Evolutionary conservation across 2,329 filamentous ascomycete species (phyloP).

Genomic region (Aspergillus floridensis): DNA sequence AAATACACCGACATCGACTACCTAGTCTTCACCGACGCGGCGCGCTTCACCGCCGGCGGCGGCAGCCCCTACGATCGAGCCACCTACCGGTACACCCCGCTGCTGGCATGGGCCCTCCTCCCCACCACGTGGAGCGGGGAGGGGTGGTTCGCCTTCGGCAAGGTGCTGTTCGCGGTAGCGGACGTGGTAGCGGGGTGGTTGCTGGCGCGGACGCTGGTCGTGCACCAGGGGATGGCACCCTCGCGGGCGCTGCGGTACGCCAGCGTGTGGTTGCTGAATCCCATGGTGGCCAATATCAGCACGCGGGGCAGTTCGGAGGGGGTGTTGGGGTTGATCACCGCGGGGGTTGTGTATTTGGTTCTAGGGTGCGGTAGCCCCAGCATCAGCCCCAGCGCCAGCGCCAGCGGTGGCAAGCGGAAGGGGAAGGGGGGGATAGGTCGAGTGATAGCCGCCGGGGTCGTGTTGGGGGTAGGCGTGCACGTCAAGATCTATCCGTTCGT

Average conservation of each 20-base stretch:
- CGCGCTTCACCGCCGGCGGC: slow-evolving; percentile 68
- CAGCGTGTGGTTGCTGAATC: slow-evolving; percentile 89
- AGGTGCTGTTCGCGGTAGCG: slow-evolving; percentile 77
- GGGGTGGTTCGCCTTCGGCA: slow-evolving; percentile 70
- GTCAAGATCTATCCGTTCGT: slow-evolving; percentile 99
- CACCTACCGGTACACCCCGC: slow-evolving; percentile 94
- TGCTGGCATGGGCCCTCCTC: slow-evolving; percentile 85
- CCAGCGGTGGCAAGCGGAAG: too few relatives aligned
- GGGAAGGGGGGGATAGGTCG: not conserved
- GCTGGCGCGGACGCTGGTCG: slow-evolving; percentile 57
- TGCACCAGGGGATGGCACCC: slow-evolving; percentile 7
- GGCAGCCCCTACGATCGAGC: slow-evolving; percentile 80
- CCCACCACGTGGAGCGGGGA: slow-evolving; percentile 63
- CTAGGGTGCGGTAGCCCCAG: slow-evolving; percentile 62
- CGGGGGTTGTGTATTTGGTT: slow-evolving; percentile 76
- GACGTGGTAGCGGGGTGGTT: slow-evolving; percentile 84
- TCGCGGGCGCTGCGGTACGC: slow-evolving; percentile 67
- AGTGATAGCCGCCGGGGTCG: slow-evolving; percentile 64
- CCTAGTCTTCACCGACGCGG: slow-evolving; percentile 93
- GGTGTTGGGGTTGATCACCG: slow-evolving; percentile 78
- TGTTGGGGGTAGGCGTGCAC: slow-evolving; percentile 83
- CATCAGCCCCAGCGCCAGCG: too few relatives aligned
- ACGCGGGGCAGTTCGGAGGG: slow-evolving; percentile 94
- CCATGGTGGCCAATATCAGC: slow-evolving; percentile 97
- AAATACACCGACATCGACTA: slow-evolving; percentile 99